Base-by-base conservation (phyloP, 148 eudicot species). In the Rhododendron simsii region DNA sequence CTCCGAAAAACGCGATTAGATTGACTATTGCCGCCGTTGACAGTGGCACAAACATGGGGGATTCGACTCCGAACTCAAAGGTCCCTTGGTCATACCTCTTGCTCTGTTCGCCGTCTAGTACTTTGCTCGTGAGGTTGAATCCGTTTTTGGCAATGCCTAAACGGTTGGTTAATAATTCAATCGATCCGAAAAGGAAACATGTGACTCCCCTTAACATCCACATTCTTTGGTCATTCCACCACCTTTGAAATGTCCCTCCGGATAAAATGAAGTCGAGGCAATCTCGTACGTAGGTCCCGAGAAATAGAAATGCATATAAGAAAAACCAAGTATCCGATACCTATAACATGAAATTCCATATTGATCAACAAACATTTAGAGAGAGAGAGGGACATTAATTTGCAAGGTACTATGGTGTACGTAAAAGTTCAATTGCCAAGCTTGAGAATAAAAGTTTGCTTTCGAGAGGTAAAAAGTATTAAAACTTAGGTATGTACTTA, bases 151-250 rank as follows among this genome's bases (percentile, higher is more conserved):
- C 41, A 16, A 92, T 84, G 51, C 92, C 92, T 26, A 93, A 35
- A 84, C 78, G 51, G 57, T 86, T 81, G 39, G 89, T 84, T 7
- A 74, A 35, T 87, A 81, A 93, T 91, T 95, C 96, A 10, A 85
- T 44, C 16, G 65, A 82, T 51, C 91, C 94, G 5, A 95, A 93
- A 16, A 90, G 50, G 85, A 47, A 85, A 63, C 87, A 87, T 7
- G 95, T 87, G 26, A 95, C 81, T 15, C 95, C 96, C 16, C 88
- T 82, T 2, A 92, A 80, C 88, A 93, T 89, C 98, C 95, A 95
- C 87, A 93, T 93, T 57, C 95, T 88, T 76, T 93, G 94, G 16
- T 88, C 81, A 23, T 87, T 93, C 94, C 94, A 93, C 94, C 95
- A 93, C 53, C 91, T 90, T 15, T 75, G 65, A 7, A 91, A 78